Conservation (phyloP, 768 basidiomycete genomes). For the Amanita fuliginea region DNA sequence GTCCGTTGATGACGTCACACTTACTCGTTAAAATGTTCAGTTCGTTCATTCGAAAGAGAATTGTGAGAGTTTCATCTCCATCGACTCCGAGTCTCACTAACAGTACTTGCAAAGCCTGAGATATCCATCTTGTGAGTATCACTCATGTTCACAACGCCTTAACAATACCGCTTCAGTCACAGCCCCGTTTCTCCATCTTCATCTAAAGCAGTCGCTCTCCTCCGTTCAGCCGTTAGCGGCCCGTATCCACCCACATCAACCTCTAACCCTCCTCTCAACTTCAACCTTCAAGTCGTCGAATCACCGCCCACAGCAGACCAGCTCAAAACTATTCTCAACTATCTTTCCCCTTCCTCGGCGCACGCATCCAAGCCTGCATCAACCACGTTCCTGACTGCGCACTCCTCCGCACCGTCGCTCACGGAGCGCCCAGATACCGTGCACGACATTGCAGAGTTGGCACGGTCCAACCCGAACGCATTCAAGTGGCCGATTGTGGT, state of each 20-base stretch:
- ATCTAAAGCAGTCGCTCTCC: constrained; percentile 43
- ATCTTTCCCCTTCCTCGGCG: constrained; percentile 21
- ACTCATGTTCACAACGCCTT: neutral
- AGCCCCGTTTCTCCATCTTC: constrained; percentile 57
- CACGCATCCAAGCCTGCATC: constrained; percentile 25
- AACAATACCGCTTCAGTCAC: constrained; percentile 33
- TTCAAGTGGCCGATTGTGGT: constrained; percentile 77
- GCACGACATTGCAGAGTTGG: constrained; percentile 38
- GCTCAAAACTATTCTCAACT: constrained; percentile 37
- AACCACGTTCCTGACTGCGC: constrained; percentile 47
- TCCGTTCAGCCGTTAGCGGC: constrained; percentile 44
- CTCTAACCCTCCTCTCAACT: constrained; percentile 33
- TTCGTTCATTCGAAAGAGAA: constrained; percentile 5
- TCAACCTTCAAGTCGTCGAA: no score
- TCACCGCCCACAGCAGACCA: no score
- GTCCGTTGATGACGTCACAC: neutral
- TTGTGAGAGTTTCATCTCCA: constrained; percentile 4
- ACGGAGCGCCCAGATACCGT: constrained; percentile 28
- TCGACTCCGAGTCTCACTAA: neutral
- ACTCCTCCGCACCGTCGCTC: constrained; percentile 35
- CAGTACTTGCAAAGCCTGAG: neutral
- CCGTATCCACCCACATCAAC: constrained; percentile 49
- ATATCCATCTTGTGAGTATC: constrained; percentile 1
- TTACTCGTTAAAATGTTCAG: neutral
- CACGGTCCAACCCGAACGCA: constrained; percentile 41